These are phyloP conservation scores for Lagenidium giganteum DNA, from an alignment of 352 stramenopile species.

Conservation along the genomic window DNA sequence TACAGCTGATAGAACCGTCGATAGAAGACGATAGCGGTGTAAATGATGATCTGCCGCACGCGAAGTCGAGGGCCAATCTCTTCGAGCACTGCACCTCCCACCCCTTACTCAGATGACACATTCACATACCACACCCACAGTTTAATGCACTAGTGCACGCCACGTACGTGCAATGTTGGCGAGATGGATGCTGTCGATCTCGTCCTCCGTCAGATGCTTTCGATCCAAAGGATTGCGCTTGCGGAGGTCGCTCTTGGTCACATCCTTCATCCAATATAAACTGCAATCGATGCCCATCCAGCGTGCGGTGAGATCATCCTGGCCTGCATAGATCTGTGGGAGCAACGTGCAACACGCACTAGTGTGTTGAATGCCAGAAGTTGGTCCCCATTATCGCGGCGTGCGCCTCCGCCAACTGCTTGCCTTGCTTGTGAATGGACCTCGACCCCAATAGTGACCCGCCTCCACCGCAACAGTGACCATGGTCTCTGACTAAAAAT, in stretches of 20 bases:
- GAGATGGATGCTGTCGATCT: conserved; percentile 87
- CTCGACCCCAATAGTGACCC: neutral
- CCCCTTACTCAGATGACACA: too few relatives aligned
- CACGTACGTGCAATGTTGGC: conserved; percentile 76
- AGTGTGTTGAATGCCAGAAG: conserved; percentile 90
- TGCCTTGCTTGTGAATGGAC: neutral
- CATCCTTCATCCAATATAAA: conserved; percentile 88
- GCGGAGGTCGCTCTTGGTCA: conserved; percentile 65
- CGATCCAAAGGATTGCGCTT: conserved; percentile 77
- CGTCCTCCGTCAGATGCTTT: conserved; percentile 67
- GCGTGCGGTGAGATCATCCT: neutral
- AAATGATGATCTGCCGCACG: conserved; percentile 89
- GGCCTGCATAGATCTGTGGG: neutral
- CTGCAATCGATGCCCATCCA: conserved; percentile 13
- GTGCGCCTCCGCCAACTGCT: too few relatives aligned
- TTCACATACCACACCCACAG: too few relatives aligned
- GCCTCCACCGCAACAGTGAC: too few relatives aligned
- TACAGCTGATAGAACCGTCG: conserved; percentile 88
- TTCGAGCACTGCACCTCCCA: conserved; percentile 74
- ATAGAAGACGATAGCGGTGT: conserved; percentile 88
- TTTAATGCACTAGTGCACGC: neutral
- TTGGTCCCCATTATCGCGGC: conserved; percentile 72
- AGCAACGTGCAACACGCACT: conserved; percentile 34
- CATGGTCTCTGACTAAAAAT: too few relatives aligned
- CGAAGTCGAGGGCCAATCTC: conserved; percentile 75